Evolutionary conservation across 179 eudicot genomes (phyloP), one percentile per base, ranked within the genome.

Genomic region (Camellia oleifera): DNA sequence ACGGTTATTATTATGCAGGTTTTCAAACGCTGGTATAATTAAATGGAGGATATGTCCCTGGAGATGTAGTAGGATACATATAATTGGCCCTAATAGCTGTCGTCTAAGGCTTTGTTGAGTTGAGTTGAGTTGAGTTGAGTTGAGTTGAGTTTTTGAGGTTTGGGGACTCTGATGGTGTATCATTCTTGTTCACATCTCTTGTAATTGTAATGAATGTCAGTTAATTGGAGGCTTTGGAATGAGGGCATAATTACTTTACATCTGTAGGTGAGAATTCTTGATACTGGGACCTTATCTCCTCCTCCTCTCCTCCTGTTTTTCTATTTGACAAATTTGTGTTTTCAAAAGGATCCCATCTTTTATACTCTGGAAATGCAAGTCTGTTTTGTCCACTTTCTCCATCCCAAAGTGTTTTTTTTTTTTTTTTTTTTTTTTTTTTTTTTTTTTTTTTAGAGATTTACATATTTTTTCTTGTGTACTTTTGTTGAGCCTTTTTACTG

Each of bases 1-100:
- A 68, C 20, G 46, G 73, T 79, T 69, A 74, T 69, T 77, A 12
- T 62, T 69, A 70, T 76, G 77, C 80, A 69, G 82, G 85, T 46
- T 26, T 66, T 11, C 61, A 81, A 77, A 78, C 13, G 67, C 79
- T 74, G 73, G 72, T 54, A 63, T 72, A 61, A 67, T 40, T 53
- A 75, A 48, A 65, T 79, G 80, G 74, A 79, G 72, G 85, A 69
- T 74, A 73, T 61, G 65, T 20, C 76, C 60, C 17, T 70, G 45
- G 71, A 62, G 79, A 75, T 79, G 71, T 76, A 67, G 77, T 63
- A 75, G 72, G 46, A 50, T 69, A n/a, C 20, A 7, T 54, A 45
- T 52, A 69, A 58, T 40, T 56, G 60, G 77, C 67, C 73, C 66
- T 79, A 75, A 5, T 79, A 78, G 78, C 71, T 67, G 76, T 67